These are phyloP conservation scores for Apostasia ramifera DNA, from an alignment of 106 monocot genomes.

Conservation along the genomic window DNA sequence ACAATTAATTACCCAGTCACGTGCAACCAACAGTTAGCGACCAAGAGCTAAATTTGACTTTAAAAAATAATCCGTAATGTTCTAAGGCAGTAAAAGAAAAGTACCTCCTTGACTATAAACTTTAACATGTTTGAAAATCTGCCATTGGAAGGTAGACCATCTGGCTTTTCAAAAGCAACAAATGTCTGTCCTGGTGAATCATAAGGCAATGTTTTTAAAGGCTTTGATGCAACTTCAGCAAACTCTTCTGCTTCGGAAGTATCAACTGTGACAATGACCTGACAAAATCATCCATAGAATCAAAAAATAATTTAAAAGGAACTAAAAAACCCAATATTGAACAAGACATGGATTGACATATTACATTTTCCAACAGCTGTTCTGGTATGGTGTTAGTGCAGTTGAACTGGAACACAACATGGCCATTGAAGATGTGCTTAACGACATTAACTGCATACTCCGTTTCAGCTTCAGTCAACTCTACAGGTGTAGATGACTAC, in stretches of 20 bases:
- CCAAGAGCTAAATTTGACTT: no score
- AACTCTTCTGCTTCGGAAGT: conserved; percentile 94
- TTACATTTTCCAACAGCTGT: conserved; percentile 87
- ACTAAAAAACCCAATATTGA: neutral
- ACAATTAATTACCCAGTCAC: no score
- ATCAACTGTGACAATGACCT: conserved; percentile 92
- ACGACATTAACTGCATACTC: conserved; percentile 95
- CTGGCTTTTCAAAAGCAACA: conserved; percentile 89
- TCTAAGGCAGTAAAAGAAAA: neutral
- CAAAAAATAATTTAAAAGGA: conserved; percentile 1
- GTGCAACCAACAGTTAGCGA: no score
- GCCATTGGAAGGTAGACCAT: conserved; percentile 64
- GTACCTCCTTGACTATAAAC: conserved; percentile 94
- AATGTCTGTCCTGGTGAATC: conserved; percentile 86
- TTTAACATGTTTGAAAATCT: conserved; percentile 89
- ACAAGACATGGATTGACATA: neutral
- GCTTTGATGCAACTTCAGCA: conserved; percentile 56
- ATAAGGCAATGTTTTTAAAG: conserved; percentile 69
- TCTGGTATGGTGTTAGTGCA: conserved; percentile 95
- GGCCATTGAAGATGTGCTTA: conserved; percentile 79
- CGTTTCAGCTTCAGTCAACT: conserved; percentile 97
- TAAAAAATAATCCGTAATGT: no score
- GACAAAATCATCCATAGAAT: neutral
- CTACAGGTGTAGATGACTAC: conserved; percentile 92
- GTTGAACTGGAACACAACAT: conserved; percentile 92